A percentile compares a stretch with the other conserved stretches of the same genome.
Evolutionary conservation across 2,329 filamentous ascomycete genomes (phyloP).

Genomic region (Mycosphaerelloides madeirae): DNA sequence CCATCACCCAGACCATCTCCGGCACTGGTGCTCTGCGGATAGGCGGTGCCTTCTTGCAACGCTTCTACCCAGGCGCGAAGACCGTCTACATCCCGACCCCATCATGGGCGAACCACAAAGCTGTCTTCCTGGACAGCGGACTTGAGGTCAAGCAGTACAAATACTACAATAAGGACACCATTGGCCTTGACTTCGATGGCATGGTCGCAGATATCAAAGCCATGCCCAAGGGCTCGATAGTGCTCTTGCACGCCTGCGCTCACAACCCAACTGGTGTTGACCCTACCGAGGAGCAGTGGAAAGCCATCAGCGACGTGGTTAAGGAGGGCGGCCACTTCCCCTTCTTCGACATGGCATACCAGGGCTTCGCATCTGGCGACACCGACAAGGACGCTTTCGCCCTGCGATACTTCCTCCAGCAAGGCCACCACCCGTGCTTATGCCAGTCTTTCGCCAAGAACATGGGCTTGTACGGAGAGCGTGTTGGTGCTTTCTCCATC

Average conservation of each 20-base stretch:
- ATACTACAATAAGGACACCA: slow-evolving; percentile 99
- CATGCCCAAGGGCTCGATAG: slow-evolving; percentile 78
- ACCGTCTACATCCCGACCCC: slow-evolving; percentile 94
- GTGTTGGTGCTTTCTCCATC: slow-evolving; percentile 93
- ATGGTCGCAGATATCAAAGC: slow-evolving; percentile 85
- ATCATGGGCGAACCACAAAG: slow-evolving; percentile 97
- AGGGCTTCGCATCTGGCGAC: slow-evolving; percentile 91
- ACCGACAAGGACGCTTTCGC: slow-evolving; percentile 91
- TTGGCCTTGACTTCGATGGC: slow-evolving; percentile 94
- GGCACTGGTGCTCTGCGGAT: slow-evolving; percentile 94
- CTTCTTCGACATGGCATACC: slow-evolving; percentile 99
- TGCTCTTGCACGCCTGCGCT: slow-evolving; percentile 93
- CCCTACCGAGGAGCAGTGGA: slow-evolving; percentile 87
- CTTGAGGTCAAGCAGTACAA: slow-evolving; percentile 91
- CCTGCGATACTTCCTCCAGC: slow-evolving; percentile 83
- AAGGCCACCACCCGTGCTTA: slow-evolving; percentile 83
- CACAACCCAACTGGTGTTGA: slow-evolving; percentile 98
- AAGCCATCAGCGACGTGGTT: slow-evolving; percentile 77
- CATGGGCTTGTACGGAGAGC: slow-evolving; percentile 99
- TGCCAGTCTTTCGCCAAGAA: slow-evolving; percentile 98
- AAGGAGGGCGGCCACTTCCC: slow-evolving; percentile 83
- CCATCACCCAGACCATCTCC: slow-evolving; percentile 96
- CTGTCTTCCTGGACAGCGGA: slow-evolving; percentile 90
- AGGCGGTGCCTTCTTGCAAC: slow-evolving; percentile 85
- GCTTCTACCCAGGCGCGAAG: slow-evolving; percentile 87